Evolutionary conservation across 371 early-diverging fungal species (phyloP).

Genomic region (Rhizomucor pusillus): DNA sequence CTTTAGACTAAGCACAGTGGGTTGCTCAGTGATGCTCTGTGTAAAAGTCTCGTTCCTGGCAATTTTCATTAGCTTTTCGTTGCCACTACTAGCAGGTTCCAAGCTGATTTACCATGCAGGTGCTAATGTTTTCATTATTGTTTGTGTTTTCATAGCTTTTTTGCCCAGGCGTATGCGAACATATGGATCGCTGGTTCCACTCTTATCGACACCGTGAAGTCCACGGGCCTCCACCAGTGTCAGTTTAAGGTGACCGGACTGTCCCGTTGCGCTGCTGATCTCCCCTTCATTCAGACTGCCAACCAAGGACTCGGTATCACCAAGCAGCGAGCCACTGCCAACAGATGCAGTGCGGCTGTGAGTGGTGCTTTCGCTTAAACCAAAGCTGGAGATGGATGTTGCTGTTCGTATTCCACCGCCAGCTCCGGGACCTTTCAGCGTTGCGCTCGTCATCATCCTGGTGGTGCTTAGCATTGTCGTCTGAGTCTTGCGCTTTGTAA

Average conservation of each 20-base stretch:
- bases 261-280: slow-evolving; percentile 1
- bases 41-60: slow-evolving; percentile 22
- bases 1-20: slow-evolving; percentile 43
- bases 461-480: slow-evolving; percentile 29
- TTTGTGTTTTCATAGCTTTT: slow-evolving; percentile 67
- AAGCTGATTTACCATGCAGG: slow-evolving; percentile 58
- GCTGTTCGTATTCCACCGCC: neutral
- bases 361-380: slow-evolving; percentile 4
- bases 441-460: slow-evolving; percentile 5
- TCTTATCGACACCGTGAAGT: slow-evolving; percentile 46
- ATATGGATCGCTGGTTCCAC: slow-evolving; percentile 57
- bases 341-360: slow-evolving; percentile 10
- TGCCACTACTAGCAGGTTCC: neutral
- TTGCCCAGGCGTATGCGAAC: slow-evolving; percentile 46
- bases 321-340: slow-evolving; percentile 6
- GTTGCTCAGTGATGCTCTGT: slow-evolving; percentile 21
- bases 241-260: slow-evolving; percentile 20
- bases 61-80: slow-evolving; percentile 12
- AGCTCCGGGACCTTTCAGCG: neutral
- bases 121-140: slow-evolving; percentile 66
- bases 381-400: slow-evolving; percentile 6
- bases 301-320: neutral
- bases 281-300: neutral
- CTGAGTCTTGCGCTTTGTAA: slow-evolving; percentile 30
- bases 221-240: slow-evolving; percentile 55